Evolutionary conservation across 2,329 filamentous ascomycete genomes (phyloP).

Genomic region (Fusarium brevicatenulatum): DNA sequence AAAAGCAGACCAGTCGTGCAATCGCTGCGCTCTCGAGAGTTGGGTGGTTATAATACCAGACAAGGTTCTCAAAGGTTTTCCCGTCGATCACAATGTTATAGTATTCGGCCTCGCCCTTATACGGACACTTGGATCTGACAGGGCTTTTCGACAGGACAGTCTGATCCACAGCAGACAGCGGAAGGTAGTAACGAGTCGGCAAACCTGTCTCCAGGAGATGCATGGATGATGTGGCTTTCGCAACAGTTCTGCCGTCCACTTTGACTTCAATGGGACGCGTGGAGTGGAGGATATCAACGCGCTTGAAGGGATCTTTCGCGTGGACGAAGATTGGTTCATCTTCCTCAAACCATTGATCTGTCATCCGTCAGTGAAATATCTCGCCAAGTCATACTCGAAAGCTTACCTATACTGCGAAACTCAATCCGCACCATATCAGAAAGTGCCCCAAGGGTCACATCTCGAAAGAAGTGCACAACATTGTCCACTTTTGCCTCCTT

Average conservation of each 20-base stretch:
- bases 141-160: constrained; percentile 59
- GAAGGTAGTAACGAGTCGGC: constrained; percentile 68
- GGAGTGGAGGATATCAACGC: constrained; percentile 69
- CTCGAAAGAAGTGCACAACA: constrained; percentile 53
- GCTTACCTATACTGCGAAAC: constrained; percentile 50
- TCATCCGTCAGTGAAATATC: background rate
- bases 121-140: constrained; percentile 69
- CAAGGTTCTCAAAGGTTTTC: constrained; percentile 58
- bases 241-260: constrained; percentile 58
- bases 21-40: constrained; percentile 65
- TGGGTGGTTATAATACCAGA: constrained; percentile 72
- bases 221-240: constrained; percentile 56
- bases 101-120: constrained; percentile 73
- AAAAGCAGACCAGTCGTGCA: constrained; percentile 69
- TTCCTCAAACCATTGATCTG: constrained; percentile 63
- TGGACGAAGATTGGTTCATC: constrained; percentile 68
- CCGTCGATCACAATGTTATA: constrained; percentile 63
- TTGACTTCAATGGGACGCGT: constrained; percentile 62
- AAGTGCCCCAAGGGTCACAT: constrained; percentile 49
- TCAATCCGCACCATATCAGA: constrained; percentile 49
- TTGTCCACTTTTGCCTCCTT: constrained; percentile 46
- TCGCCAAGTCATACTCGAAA: fast-evolving
- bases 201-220: constrained; percentile 71
- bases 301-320: constrained; percentile 74
- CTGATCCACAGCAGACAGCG: constrained; percentile 60